These are phyloP conservation scores for Globisporangium cystogenes DNA, from an alignment of 352 stramenopile genomes.

Conservation along the genomic window DNA sequence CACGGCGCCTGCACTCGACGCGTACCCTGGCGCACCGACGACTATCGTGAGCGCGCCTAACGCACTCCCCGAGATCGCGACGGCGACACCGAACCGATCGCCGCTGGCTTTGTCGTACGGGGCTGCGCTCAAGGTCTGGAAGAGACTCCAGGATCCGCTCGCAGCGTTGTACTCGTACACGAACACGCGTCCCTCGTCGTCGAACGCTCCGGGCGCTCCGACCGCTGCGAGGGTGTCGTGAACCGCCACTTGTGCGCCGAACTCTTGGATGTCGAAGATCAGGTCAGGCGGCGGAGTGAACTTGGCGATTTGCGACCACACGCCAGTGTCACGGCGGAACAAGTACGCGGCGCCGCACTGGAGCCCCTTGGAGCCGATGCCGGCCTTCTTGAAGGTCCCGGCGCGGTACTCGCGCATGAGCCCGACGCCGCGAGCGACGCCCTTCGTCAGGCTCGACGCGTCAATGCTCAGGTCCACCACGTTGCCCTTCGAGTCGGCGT, in stretches of 20 bases:
- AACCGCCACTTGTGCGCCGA: constrained; percentile 41
- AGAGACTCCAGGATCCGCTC: constrained; percentile 39
- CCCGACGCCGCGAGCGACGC: constrained; percentile 16
- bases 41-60: constrained; percentile 40
- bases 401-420: constrained; percentile 47
- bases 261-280: constrained; percentile 49
- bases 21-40: constrained; percentile 69
- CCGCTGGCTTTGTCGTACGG: constrained; percentile 37
- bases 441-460: constrained; percentile 33
- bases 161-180: constrained; percentile 64
- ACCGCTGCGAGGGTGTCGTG: constrained; percentile 48
- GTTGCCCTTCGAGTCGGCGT: constrained; percentile 48
- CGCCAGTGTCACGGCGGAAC: constrained; percentile 30
- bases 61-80: constrained; percentile 50
- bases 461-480: constrained; percentile 55
- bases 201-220: constrained; percentile 48
- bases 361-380: constrained; percentile 46
- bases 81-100: constrained; percentile 65
- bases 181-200: constrained; percentile 59
- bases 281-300: constrained; percentile 31
- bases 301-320: constrained; percentile 59
- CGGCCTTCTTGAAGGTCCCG: constrained; percentile 61
- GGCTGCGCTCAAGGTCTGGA: constrained; percentile 51
- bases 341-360: constrained; percentile 72
- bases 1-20: constrained; percentile 37